Evolutionary conservation across 176 grass and related monocot species (phyloP).

Genomic region (Carex cristatella): DNA sequence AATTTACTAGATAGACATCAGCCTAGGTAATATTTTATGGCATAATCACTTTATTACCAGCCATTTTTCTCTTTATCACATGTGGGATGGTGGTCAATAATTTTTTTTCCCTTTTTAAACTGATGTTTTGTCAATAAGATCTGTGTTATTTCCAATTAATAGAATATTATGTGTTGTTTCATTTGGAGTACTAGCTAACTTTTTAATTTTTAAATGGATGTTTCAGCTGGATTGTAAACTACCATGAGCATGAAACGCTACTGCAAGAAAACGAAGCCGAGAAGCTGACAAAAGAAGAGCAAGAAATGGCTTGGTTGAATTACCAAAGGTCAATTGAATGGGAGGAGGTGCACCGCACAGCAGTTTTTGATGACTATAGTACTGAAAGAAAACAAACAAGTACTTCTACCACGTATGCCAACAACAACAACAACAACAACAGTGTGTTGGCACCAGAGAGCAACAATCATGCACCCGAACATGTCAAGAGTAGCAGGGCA

Average conservation of each 20-base stretch:
- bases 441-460: conserved; percentile 15
- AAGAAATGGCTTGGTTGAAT: conserved; percentile 76
- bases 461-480: background rate
- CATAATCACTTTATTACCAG: background rate
- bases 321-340: conserved; percentile 52
- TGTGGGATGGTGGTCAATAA: background rate
- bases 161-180: background rate
- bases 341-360: conserved; percentile 45
- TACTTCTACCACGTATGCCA: conserved; percentile 8
- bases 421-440: conserved; percentile 12
- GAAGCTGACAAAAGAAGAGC: conserved; percentile 88
- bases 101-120: background rate
- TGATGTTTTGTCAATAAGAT: background rate
- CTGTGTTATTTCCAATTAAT: background rate
- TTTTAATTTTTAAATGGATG: background rate
- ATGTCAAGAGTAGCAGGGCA: conserved; percentile 24
- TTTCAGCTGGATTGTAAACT: conserved; percentile 81
- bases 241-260: conserved; percentile 94
- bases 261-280: conserved; percentile 96
- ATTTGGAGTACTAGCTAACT: background rate
- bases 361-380: conserved; percentile 21
- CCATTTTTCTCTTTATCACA: conserved; percentile 2
- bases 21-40: conserved; percentile 44
- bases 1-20: conserved; percentile 60
- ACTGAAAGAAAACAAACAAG: conserved; percentile 25